Base-by-base conservation (phyloP, 2,329 filamentous ascomycete species). In the Fusarium armeniacum region DNA sequence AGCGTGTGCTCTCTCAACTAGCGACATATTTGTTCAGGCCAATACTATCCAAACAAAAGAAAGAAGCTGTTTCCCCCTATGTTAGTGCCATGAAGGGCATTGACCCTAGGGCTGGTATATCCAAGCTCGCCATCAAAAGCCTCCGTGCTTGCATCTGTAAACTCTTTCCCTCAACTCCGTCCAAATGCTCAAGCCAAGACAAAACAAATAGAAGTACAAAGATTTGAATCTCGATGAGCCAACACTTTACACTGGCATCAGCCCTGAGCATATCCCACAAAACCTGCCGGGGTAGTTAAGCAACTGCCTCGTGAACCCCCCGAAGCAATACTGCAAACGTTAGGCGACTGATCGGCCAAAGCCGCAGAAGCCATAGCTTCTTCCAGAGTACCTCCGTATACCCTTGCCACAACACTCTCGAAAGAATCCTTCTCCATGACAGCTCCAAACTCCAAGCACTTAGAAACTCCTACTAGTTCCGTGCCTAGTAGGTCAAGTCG, bases 371-470 rank as follows among this genome's bases (percentile, higher is more conserved):
- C 70, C 62, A 73, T 63, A 4, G 68, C 61, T 28, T 55, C 66
- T 24, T 74, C 70, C 36, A 73, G 20, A 26, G 51, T 61, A 22
- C 73, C 70, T 8, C 74, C 79, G 38, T 86, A 58, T 5, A 86
- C 81, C 41, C 80, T 77, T 26, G 60, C 70, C 9, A 84, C 75
- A n/a, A 83, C 79, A 38, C 76, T 82, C 72, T 87, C 84, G 69
- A 85, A 87, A 0, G 80, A 80, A 3, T 65, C 73, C 26, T 84
- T 76, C 72, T 82, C 81, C 57, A 87, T 82, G 5, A 80, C 77
- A 6, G 85, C 84, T 15, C 85, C 85, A 64, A 81, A 87, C 36
- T 80, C 76, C 8, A 83, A 76, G 58, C 85, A 87, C 64, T 78
- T 79, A 11, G 85, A 83, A 2, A 82, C 79, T 16, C 78, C 78